Conservation (phyloP, 352 stramenopile genomes). For the Pythium vanterpoolii region DNA sequence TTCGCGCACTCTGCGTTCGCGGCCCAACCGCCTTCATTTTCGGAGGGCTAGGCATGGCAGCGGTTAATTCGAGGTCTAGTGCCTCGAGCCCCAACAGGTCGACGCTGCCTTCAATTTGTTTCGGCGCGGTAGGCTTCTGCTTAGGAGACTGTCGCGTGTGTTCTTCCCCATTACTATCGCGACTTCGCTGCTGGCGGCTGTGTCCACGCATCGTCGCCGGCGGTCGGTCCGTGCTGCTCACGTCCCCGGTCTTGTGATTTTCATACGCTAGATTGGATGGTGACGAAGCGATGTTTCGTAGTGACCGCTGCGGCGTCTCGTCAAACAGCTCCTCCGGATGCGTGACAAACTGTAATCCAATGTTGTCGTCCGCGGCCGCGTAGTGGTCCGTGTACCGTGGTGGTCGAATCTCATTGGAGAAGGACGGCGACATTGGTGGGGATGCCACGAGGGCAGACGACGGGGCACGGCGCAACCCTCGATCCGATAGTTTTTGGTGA, state of each 20-base stretch:
- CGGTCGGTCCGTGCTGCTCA: background rate
- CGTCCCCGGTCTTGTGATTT: background rate
- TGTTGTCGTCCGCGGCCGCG: constrained; percentile 29
- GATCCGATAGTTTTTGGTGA: constrained; percentile 49
- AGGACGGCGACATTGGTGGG: background rate
- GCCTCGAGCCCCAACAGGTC: constrained; percentile 34
- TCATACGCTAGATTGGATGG: background rate
- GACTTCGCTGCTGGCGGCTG: background rate
- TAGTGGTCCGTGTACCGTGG: constrained; percentile 37
- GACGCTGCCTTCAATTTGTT: background rate
- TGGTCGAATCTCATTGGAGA: constrained; percentile 5
- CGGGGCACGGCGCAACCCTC: constrained; percentile 38
- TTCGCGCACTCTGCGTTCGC: constrained; percentile 13
- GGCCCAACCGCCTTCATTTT: background rate
- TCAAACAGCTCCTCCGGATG: constrained; percentile 33
- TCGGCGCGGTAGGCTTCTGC: background rate
- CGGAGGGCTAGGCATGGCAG: background rate
- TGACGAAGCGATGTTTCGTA: background rate
- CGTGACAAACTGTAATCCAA: constrained; percentile 43
- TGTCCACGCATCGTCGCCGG: background rate
- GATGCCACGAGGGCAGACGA: constrained; percentile 13
- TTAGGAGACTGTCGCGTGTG: background rate
- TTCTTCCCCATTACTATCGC: background rate
- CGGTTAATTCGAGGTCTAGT: background rate
- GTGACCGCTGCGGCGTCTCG: background rate